Evolutionary conservation across 345 rosid genomes (phyloP).

Genomic region (Heritiera fomes): DNA sequence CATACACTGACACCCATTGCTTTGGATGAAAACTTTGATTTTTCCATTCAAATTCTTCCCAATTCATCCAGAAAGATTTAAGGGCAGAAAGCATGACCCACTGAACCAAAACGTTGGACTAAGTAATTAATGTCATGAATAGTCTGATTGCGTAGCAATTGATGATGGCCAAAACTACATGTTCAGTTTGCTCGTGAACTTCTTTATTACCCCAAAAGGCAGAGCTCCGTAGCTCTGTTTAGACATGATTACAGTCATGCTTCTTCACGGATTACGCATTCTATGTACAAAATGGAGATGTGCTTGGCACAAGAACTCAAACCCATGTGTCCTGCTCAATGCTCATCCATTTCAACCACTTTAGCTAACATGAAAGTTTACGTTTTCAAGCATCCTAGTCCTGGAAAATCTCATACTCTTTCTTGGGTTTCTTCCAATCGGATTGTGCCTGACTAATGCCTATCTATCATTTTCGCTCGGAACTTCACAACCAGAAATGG

Average conservation of each 20-base stretch:
- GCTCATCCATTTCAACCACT: background rate
- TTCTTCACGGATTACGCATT: conserved; percentile 15
- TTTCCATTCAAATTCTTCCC: background rate
- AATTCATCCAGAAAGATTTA: background rate
- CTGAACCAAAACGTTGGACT: background rate
- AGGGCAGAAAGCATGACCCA: background rate
- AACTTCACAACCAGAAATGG: background rate
- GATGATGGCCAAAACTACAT: background rate
- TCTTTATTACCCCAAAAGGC: background rate
- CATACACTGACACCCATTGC: background rate
- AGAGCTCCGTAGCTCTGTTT: background rate
- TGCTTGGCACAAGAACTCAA: background rate
- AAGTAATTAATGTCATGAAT: conserved; percentile 10
- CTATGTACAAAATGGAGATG: background rate
- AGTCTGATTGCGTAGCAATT: background rate
- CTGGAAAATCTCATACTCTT: background rate
- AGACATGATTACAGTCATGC: conserved; percentile 5
- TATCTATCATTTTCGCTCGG: background rate
- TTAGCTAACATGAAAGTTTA: background rate
- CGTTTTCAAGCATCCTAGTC: background rate
- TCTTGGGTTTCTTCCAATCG: background rate
- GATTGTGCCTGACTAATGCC: background rate
- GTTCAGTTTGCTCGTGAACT: conserved; percentile 9
- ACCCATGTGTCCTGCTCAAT: background rate
- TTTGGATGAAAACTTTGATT: background rate